Percentiles rank a stretch among this genome's conserved stretches.
phyloP scores from a whole-genome alignment of 495 filamentous ascomycete genomes.

The Hypoxylon trugodes region DNA sequence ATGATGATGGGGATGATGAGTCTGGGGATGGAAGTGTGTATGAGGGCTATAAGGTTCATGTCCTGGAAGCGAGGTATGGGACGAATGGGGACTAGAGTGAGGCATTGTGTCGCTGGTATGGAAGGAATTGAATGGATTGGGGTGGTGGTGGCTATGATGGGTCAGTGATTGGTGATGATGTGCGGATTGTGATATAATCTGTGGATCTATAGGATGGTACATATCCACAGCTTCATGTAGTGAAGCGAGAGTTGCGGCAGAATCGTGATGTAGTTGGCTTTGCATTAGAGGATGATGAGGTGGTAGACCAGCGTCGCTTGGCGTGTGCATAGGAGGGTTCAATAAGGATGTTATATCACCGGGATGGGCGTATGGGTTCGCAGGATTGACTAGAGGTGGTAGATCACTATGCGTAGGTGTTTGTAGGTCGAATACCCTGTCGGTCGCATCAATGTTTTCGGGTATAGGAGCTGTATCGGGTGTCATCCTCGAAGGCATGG shows the following conservation, averaged over 20 bases:
- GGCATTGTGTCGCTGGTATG: conserved; percentile 23
- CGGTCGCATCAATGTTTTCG: conserved; percentile 25
- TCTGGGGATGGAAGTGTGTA: conserved; percentile 12
- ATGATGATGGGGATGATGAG: conserved; percentile 38
- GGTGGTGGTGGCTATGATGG: conserved; percentile 32
- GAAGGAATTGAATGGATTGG: conserved; percentile 32
- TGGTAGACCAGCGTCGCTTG: conserved; percentile 41
- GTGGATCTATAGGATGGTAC: conserved; percentile 61
- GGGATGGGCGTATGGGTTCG: conserved; percentile 47
- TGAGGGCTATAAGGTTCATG: conserved; percentile 34
- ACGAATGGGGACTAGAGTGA: conserved; percentile 25
- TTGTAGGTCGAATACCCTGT: conserved; percentile 43
- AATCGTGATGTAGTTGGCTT: conserved; percentile 42
- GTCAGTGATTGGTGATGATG: conserved; percentile 27
- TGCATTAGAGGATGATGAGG: conserved; percentile 42
- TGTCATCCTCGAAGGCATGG: conserved; percentile 32
- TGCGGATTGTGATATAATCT: conserved; percentile 55
- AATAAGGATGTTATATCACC: conserved; percentile 48
- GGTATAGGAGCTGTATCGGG: conserved; percentile 27
- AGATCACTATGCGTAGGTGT: conserved; percentile 27
- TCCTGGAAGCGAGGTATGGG: conserved; percentile 25
- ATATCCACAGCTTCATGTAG: conserved; percentile 38
- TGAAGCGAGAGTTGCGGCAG: conserved; percentile 37
- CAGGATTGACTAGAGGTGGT: conserved; percentile 37
- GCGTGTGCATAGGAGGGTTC: conserved; percentile 39